Conservation (phyloP, 176 grass and related monocot genomes). For the Thalia dealbata region DNA sequence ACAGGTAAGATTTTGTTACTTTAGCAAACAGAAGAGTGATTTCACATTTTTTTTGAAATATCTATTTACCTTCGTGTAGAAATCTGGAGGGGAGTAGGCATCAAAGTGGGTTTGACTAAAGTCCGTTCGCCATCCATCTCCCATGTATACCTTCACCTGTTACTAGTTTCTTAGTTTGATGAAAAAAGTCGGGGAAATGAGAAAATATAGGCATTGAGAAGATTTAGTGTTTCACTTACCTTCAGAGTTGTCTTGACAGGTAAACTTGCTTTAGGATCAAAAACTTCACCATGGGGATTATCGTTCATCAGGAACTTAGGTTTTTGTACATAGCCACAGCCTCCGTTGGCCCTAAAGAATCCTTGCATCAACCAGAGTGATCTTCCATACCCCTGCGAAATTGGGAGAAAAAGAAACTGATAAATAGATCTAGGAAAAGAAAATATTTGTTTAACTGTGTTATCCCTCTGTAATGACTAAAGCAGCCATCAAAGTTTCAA, state of each 20-base stretch:
- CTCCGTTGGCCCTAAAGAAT: conserved; percentile 80
- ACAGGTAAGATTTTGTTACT: not conserved
- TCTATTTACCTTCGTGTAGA: conserved; percentile 52
- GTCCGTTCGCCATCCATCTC: conserved; percentile 84
- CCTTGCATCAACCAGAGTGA: conserved; percentile 86
- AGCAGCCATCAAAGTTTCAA: too few species aligned
- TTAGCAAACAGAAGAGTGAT: too few species aligned
- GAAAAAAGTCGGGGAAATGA: not conserved
- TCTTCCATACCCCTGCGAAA: conserved; percentile 62
- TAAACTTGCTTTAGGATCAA: conserved; percentile 52
- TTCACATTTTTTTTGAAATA: not conserved
- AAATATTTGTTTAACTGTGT: not conserved
- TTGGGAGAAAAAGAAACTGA: not conserved
- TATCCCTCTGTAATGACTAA: not conserved
- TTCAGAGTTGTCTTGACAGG: conserved; percentile 71
- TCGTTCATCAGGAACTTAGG: conserved; percentile 62
- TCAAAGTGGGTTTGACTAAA: conserved; percentile 97
- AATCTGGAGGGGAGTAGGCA: conserved; percentile 75
- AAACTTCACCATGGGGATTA: conserved; percentile 48
- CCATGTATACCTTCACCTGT: conserved; percentile 95
- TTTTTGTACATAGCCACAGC: conserved; percentile 81
- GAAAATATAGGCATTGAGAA: not conserved
- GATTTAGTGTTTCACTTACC: conserved; percentile 24
- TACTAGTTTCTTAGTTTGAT: not conserved
- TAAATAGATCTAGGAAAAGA: not conserved